These are phyloP conservation scores for Vicia sativa DNA, from an alignment of 306 rosid species.

Conservation along the genomic window DNA sequence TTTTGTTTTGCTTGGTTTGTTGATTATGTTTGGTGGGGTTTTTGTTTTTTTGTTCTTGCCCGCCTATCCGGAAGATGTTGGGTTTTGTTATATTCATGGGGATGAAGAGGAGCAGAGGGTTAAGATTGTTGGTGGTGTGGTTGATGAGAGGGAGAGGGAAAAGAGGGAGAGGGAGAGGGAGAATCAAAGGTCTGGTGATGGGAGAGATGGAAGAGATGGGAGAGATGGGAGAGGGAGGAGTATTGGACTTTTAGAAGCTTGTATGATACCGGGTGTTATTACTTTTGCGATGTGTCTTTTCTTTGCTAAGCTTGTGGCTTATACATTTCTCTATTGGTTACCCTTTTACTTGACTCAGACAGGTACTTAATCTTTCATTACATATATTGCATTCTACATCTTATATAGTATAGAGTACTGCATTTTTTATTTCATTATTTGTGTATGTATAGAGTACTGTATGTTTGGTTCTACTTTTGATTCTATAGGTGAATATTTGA, in stretches of 20 bases:
- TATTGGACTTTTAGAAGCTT: conserved; percentile 70
- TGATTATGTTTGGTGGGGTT: conserved; percentile 64
- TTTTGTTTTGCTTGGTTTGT: conserved; percentile 55
- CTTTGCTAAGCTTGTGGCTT: conserved; percentile 91
- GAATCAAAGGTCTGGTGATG: conserved; percentile 35
- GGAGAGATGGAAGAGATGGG: conserved; percentile 14
- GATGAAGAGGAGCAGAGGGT: conserved; percentile 51
- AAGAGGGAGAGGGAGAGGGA: not conserved
- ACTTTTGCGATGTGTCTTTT: conserved; percentile 80
- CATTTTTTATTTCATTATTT: not conserved
- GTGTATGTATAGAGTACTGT: not conserved
- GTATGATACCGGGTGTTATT: conserved; percentile 77
- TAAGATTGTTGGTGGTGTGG: conserved; percentile 19
- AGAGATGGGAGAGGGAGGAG: conserved; percentile 40
- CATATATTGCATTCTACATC: not conserved
- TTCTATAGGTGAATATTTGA: too few relatives aligned
- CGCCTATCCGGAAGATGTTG: conserved; percentile 75
- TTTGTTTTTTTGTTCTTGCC: conserved; percentile 63
- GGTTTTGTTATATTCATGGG: conserved; percentile 38
- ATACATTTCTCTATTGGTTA: conserved; percentile 78
- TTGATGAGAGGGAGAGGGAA: conserved; percentile 30
- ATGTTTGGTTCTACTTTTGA: too few relatives aligned
- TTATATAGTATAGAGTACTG: not conserved
- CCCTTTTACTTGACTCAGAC: conserved; percentile 83
- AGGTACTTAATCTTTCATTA: conserved; percentile 45